Evolutionary conservation across 2,329 filamentous ascomycete genomes (phyloP).

Genomic region (Fusarium protoensiforme): DNA sequence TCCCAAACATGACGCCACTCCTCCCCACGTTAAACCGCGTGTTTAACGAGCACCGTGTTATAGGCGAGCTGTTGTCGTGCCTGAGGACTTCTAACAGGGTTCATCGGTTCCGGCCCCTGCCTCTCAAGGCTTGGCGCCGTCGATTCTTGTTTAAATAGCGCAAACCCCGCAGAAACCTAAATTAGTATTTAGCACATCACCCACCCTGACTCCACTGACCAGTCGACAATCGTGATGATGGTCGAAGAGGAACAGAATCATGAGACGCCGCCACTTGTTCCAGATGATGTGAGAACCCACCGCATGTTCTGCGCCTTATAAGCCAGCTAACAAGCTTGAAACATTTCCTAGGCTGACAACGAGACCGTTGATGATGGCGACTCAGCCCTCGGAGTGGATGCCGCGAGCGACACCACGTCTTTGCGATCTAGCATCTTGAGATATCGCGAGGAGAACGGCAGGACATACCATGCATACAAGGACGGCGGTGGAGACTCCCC

Average conservation of each 20-base stretch:
- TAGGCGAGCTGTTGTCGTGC: no score
- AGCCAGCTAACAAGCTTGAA: not conserved
- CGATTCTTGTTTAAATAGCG: no score
- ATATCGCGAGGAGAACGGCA: conserved; percentile 16
- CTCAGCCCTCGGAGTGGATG: conserved; percentile 9
- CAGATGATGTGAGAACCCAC: conserved; percentile 2
- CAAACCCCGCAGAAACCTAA: no score
- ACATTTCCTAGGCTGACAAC: not conserved
- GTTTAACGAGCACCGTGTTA: no score
- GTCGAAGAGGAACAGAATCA: not conserved
- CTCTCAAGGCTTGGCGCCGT: no score
- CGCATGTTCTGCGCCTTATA: not conserved
- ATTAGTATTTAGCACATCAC: not conserved
- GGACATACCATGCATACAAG: conserved; percentile 2
- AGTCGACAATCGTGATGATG: not conserved
- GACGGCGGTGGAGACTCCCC: not conserved
- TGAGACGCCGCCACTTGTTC: not conserved
- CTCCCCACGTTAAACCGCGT: no score
- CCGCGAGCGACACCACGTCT: conserved; percentile 2
- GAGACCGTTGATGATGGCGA: conserved; percentile 9
- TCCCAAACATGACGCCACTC: no score
- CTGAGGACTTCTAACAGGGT: no score
- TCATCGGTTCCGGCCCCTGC: no score
- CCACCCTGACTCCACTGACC: not conserved
- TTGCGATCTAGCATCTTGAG: conserved; percentile 13